Evolutionary conservation across 345 rosid species (phyloP).

Genomic region (Microthlaspi erraticum): DNA sequence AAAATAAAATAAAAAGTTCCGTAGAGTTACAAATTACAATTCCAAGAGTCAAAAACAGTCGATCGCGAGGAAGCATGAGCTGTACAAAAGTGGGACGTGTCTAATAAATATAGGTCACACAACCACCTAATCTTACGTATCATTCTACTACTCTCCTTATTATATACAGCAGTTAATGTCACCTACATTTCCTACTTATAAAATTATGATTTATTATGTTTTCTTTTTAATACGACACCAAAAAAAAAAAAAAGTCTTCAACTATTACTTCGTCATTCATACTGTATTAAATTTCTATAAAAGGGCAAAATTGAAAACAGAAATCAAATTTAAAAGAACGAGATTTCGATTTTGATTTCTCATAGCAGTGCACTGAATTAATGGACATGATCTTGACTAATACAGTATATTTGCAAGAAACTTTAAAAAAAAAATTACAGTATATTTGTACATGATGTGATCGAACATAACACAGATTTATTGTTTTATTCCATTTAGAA

Average conservation of each 20-base stretch:
- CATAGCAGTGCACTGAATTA: neutral
- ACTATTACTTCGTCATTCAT: neutral
- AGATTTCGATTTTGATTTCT: neutral
- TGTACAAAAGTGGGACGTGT: neutral
- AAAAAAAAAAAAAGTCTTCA: neutral
- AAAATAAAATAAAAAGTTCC: too few species aligned
- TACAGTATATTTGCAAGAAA: neutral
- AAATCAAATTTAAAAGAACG: neutral
- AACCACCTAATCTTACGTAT: constrained; percentile 16
- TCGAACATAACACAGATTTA: neutral
- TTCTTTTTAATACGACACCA: neutral
- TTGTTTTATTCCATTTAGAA: neutral
- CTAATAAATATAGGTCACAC: constrained; percentile 29
- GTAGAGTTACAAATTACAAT: neutral
- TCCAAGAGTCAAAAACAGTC: neutral
- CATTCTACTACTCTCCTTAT: constrained; percentile 32
- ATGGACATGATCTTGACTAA: neutral
- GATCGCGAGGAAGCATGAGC: constrained; percentile 4
- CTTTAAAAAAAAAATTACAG: too few species aligned
- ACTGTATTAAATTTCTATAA: neutral
- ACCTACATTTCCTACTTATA: constrained; percentile 3
- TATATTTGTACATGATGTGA: neutral
- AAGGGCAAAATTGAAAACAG: neutral
- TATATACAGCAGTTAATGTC: constrained; percentile 27
- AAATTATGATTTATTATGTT: neutral